Percentiles rank a stretch among this genome's conserved stretches.
phyloP scores from a whole-genome alignment of 2,329 filamentous ascomycete genomes.

The Podosphaera xanthii region DNA sequence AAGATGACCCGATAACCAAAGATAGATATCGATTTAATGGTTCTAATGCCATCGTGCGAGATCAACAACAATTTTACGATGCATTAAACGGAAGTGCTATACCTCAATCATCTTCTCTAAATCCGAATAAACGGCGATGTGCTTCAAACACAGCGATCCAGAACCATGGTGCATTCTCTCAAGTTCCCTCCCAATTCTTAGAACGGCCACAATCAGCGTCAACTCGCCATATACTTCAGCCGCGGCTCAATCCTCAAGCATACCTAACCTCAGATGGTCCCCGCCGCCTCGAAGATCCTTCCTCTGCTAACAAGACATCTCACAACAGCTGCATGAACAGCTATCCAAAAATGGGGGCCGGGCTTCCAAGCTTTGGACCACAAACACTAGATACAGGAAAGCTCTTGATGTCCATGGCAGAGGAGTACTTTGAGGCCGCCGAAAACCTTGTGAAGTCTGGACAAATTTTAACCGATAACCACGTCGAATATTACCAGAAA shows the following conservation, averaged over 20 bases:
- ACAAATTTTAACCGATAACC: slow-evolving; percentile 23
- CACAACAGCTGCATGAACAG: background rate
- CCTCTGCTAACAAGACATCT: background rate
- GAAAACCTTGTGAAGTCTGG: slow-evolving; percentile 30
- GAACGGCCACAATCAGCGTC: background rate
- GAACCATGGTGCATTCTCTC: background rate
- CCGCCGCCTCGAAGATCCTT: background rate
- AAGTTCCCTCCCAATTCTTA: background rate
- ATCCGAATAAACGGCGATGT: background rate
- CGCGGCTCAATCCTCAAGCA: background rate
- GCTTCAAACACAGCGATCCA: background rate
- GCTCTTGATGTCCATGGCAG: slow-evolving; percentile 45
- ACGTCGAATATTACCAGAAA: slow-evolving; percentile 44
- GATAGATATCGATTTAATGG: background rate
- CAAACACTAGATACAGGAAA: slow-evolving; percentile 8
- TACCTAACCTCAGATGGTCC: background rate
- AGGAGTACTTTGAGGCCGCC: slow-evolving; percentile 52
- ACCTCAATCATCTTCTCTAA: background rate
- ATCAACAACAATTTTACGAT: background rate
- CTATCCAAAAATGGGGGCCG: background rate
- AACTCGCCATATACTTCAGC: background rate
- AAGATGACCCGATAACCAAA: background rate
- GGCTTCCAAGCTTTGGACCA: background rate
- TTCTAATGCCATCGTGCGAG: background rate
- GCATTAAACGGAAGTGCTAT: background rate